These are phyloP conservation scores for Ganoderma leucocontextum DNA, from an alignment of 1,284 basidiomycete species.

Conservation along the genomic window DNA sequence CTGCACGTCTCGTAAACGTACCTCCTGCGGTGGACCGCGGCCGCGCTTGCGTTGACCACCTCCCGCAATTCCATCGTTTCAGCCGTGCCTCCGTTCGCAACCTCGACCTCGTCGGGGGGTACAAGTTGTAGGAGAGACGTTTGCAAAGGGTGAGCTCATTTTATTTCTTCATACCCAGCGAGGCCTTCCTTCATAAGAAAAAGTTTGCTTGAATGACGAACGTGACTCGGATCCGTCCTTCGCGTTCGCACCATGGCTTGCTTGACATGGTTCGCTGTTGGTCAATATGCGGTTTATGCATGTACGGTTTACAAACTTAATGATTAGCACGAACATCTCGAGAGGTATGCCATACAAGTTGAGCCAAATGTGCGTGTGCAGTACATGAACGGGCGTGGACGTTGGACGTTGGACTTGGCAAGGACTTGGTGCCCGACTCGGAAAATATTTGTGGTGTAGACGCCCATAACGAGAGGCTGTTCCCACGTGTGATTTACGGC, in stretches of 20 bases:
- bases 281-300: neutral
- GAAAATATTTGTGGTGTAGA: neutral
- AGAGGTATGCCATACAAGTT: neutral
- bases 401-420: neutral
- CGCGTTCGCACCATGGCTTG: neutral
- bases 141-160: neutral
- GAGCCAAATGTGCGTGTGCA: neutral
- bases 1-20: neutral
- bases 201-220: neutral
- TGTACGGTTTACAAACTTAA: neutral
- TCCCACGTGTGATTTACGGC: constrained; percentile 27
- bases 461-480: constrained; percentile 24
- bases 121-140: neutral
- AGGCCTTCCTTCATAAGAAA: neutral
- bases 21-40: neutral
- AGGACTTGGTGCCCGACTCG: neutral
- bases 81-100: neutral
- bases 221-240: neutral
- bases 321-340: neutral
- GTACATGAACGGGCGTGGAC: neutral
- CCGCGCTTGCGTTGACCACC: neutral
- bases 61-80: neutral
- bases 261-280: neutral
- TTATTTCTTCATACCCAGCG: neutral
- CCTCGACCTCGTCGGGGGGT: neutral